These are phyloP conservation scores for Margaritispora aquatica DNA, from an alignment of 495 filamentous ascomycete species.

Conservation along the genomic window DNA sequence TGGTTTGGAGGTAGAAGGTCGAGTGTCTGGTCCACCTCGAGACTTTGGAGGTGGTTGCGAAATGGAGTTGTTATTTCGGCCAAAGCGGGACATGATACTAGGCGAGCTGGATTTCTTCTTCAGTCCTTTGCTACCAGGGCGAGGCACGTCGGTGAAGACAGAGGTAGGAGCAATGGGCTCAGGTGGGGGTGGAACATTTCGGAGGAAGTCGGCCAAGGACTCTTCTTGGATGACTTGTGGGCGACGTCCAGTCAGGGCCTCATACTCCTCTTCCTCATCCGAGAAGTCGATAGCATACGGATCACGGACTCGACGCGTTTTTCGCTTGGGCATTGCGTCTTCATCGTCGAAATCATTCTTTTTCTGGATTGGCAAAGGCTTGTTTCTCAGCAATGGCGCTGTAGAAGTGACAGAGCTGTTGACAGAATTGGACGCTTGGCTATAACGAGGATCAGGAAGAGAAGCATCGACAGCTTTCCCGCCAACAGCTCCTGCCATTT, in stretches of 20 bases:
- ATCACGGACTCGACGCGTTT: constrained; percentile 71
- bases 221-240: constrained; percentile 48
- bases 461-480: constrained; percentile 44
- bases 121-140: constrained; percentile 27
- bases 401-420: constrained; percentile 49
- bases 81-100: constrained; percentile 58
- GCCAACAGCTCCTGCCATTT: constrained; percentile 49
- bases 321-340: constrained; percentile 54
- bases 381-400: constrained; percentile 37
- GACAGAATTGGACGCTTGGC: constrained; percentile 33
- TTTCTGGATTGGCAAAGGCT: constrained; percentile 5
- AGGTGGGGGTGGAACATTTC: constrained; percentile 69
- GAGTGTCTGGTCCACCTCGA: neutral
- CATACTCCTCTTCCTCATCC: constrained; percentile 65
- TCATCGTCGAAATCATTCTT: constrained; percentile 30
- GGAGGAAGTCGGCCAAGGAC: constrained; percentile 84
- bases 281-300: constrained; percentile 88
- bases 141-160: constrained; percentile 13
- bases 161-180: constrained; percentile 23
- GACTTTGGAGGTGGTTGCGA: constrained; percentile 4
- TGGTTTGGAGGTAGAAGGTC: constrained; percentile 1
- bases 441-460: constrained; percentile 28
- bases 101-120: constrained; percentile 57
- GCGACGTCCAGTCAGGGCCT: constrained; percentile 26
- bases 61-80: constrained; percentile 31